A percentile compares a stretch with the other conserved stretches of the same genome.
phyloP scores from a whole-genome alignment of 495 filamentous ascomycete genomes.

The Penicillium tannophilum region DNA sequence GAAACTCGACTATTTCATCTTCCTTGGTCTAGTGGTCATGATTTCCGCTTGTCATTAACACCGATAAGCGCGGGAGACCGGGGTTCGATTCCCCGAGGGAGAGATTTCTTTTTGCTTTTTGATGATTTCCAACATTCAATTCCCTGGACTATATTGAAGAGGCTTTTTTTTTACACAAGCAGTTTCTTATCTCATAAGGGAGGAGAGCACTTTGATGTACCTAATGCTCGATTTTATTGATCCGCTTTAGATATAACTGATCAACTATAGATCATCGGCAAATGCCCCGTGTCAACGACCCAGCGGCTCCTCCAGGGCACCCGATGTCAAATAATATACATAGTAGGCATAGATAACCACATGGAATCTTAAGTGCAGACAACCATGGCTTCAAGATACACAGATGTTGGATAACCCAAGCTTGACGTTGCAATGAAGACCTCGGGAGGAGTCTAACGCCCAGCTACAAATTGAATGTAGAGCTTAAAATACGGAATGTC shows the following conservation, averaged over 20 bases:
- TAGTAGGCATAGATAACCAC: no score
- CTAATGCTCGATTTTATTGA: not conserved
- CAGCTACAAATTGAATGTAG: not conserved
- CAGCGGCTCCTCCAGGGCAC: no score
- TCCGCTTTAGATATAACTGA: not conserved
- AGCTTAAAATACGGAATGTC: not conserved
- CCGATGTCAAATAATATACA: no score
- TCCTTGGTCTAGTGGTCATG: conserved; percentile 52
- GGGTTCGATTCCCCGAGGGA: conserved; percentile 57
- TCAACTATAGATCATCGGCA: no score
- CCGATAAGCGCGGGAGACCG: conserved; percentile 51
- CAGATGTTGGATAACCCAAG: no score
- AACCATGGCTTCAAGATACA: no score
- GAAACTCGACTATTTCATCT: conserved; percentile 29
- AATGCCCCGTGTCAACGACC: no score
- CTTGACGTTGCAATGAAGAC: no score
- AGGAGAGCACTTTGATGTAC: no score
- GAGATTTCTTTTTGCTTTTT: conserved; percentile 34
- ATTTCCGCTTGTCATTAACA: conserved; percentile 54
- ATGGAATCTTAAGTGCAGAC: no score
- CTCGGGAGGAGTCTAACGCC: no score
- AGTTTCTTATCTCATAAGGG: no score
- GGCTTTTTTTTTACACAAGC: not conserved
- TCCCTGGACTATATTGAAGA: not conserved
- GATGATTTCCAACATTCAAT: not conserved